Evolutionary conservation across 306 rosid genomes (phyloP).

Genomic region (Psophocarpus tetragonolobus): DNA sequence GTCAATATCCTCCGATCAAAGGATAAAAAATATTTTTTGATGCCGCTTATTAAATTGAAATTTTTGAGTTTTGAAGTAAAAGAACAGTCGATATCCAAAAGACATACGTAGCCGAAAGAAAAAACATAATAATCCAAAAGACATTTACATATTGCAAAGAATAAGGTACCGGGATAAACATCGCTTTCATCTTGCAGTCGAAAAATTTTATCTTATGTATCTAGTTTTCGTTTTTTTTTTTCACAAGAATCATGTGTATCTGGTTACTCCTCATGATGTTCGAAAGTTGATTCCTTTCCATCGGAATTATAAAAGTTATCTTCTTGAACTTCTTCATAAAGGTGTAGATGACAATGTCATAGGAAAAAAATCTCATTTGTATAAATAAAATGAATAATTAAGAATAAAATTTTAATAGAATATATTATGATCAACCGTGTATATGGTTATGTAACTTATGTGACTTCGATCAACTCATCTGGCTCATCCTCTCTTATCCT

Average conservation of each 20-base stretch:
- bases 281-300: neutral
- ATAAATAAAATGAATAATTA: too few species aligned
- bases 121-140: neutral
- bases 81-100: neutral
- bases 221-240: too few species aligned
- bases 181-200: neutral
- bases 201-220: neutral
- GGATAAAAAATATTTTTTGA: neutral
- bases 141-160: neutral
- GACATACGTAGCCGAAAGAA: neutral
- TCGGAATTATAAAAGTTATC: neutral
- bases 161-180: neutral
- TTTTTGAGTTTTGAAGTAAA: neutral
- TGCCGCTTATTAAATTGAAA: neutral
- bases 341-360: too few species aligned
- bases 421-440: too few species aligned
- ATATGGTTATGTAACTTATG: too few species aligned
- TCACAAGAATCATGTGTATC: neutral
- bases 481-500: too few species aligned
- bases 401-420: too few species aligned
- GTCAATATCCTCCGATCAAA: neutral
- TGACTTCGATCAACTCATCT: too few species aligned
- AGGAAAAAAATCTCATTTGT: too few species aligned
- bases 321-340: too few species aligned
- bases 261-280: slow-evolving; percentile 11